Evolutionary conservation across 768 basidiomycete species (phyloP), one percentile per base, ranked within the genome.

Genomic region (Tulasnella sp.): DNA sequence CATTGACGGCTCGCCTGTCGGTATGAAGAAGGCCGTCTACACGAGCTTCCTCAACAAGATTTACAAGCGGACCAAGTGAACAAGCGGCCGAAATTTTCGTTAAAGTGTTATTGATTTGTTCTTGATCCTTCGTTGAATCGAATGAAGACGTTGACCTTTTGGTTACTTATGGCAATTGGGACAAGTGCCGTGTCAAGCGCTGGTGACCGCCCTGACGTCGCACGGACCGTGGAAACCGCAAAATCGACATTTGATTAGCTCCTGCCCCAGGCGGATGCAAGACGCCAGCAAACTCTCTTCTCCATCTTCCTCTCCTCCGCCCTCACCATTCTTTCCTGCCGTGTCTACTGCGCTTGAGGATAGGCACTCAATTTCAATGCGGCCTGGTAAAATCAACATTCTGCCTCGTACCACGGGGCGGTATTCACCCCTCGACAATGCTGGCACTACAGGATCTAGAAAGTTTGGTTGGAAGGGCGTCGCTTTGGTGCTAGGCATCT

Each of bases 31-130:
- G 23, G 81, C 81, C 60, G 84, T 96, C 58, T 94, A 97, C 70
- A 76, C 75, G 60, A 81, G 77, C 64, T 97, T 96, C 74, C 71
- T 98, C 67, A 76, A 77, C 59, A 98, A 98, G 76, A 93, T 98
- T 34, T 78, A 79, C 69, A 77, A 77, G 70, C 66, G 78, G 58
- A 69, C 70, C 63, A 79, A 79, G 71, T 79, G 68, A 61, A 59
- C 9, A 39, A 39, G n/a, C n/a, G n/a, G n/a, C n/a, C n/a, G n/a
- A n/a, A n/a, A n/a, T n/a, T n/a, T n/a, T n/a, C n/a, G n/a, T n/a
- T n/a, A n/a, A n/a, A n/a, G n/a, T n/a, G n/a, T n/a, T n/a, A n/a
- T n/a, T n/a, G n/a, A n/a, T n/a, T n/a, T n/a, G n/a, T n/a, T n/a
- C n/a, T n/a, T n/a, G n/a, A n/a, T n/a, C n/a, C n/a, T n/a, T n/a